Percentiles rank a stretch among this genome's conserved stretches.
phyloP scores from a whole-genome alignment of 345 rosid genomes.

The Camelina laxa region DNA sequence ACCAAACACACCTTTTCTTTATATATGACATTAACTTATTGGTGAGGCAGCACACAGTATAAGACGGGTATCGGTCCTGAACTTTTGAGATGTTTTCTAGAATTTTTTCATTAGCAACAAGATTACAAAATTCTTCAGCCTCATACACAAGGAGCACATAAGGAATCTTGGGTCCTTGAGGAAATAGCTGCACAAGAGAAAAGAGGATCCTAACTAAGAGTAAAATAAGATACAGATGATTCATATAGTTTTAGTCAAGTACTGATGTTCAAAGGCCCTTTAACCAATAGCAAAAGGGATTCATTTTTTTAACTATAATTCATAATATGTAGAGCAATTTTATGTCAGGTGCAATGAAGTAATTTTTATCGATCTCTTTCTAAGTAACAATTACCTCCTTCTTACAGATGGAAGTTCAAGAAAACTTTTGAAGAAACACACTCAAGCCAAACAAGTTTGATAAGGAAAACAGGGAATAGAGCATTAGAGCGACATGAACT shows the following conservation, averaged over 20 bases:
- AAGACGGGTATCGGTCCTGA: conserved; percentile 69
- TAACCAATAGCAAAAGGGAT: conserved; percentile 8
- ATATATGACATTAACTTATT: conserved; percentile 80
- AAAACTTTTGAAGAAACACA: background rate
- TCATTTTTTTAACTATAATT: background rate
- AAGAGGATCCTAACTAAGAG: conserved; percentile 25
- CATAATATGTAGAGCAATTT: conserved; percentile 2
- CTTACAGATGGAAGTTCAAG: conserved; percentile 4
- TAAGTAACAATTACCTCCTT: background rate
- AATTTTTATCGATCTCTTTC: background rate
- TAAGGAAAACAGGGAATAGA: background rate
- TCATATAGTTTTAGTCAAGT: background rate
- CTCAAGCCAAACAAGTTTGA: background rate
- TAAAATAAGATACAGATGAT: conserved; percentile 1
- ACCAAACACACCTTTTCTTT: conserved; percentile 65
- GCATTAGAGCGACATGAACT: background rate
- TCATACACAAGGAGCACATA: conserved; percentile 70
- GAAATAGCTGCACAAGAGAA: conserved; percentile 60
- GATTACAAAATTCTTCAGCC: conserved; percentile 89
- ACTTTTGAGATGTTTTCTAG: conserved; percentile 63
- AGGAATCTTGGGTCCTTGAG: conserved; percentile 54
- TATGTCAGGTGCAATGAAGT: conserved; percentile 1
- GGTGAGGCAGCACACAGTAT: conserved; percentile 87
- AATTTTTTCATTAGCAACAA: conserved; percentile 58
- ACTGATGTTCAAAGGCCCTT: background rate